phyloP scores from a whole-genome alignment of 176 grass and related monocot genomes.

The Oryza meridionalis region DNA sequence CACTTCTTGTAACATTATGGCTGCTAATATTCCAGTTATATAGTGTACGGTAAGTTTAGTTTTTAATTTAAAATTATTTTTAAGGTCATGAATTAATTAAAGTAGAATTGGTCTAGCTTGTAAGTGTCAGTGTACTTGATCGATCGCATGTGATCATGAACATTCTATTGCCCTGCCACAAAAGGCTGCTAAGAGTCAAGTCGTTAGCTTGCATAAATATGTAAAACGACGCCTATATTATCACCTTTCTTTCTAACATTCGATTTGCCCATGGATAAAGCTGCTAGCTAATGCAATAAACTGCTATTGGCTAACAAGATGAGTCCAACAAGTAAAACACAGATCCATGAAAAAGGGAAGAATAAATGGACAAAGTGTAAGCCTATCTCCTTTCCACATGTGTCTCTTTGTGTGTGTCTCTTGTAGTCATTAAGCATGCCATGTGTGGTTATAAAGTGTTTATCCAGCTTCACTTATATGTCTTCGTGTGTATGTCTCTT shows the following conservation, averaged over 20 bases:
- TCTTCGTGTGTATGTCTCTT: constrained; percentile 47
- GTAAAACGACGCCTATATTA: background rate
- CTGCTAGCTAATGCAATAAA: constrained; percentile 40
- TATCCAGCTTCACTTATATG: constrained; percentile 39
- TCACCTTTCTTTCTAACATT: constrained; percentile 20
- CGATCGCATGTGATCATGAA: background rate
- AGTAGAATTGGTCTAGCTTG: background rate
- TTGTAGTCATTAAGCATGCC: constrained; percentile 13
- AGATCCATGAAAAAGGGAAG: background rate
- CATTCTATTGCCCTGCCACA: constrained; percentile 29
- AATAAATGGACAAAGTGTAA: constrained; percentile 15
- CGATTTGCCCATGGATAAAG: constrained; percentile 29
- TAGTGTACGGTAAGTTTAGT: background rate
- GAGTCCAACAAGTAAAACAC: constrained; percentile 25
- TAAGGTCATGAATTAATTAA: background rate
- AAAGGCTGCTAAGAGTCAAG: constrained; percentile 24
- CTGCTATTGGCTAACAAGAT: constrained; percentile 29
- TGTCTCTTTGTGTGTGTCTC: constrained; percentile 43
- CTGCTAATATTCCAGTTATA: background rate
- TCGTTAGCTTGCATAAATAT: background rate
- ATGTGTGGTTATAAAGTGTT: constrained; percentile 40
- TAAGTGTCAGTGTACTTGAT: background rate
- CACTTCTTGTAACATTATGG: background rate
- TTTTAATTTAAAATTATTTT: background rate
- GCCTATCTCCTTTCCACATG: background rate